These are phyloP conservation scores for Fraxinus platypoda DNA, from an alignment of 305 asterid species.

Conservation along the genomic window DNA sequence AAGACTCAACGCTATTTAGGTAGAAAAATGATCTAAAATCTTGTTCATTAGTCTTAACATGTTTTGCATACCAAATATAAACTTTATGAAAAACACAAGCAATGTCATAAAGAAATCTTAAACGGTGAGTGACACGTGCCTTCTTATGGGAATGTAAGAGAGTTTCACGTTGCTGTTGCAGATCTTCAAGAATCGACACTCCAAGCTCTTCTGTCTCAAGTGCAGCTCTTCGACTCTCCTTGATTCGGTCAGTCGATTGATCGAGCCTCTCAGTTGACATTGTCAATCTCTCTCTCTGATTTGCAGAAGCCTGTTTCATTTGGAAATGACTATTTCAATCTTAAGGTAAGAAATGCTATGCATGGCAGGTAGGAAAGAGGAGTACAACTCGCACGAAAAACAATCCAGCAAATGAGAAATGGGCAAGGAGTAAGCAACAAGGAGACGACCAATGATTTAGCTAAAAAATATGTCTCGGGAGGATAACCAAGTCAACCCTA, in stretches of 20 bases:
- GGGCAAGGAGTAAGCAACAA: not conserved
- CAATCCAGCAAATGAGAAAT: not conserved
- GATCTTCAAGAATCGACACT: constrained; percentile 78
- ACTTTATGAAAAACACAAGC: not conserved
- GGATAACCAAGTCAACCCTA: not conserved
- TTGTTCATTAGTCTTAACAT: not conserved
- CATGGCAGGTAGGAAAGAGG: not conserved
- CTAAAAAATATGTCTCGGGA: not conserved
- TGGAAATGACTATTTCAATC: constrained; percentile 1
- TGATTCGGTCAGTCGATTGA: constrained; percentile 71
- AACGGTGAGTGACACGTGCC: constrained; percentile 36
- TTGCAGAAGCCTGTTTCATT: constrained; percentile 59
- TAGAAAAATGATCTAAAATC: not conserved
- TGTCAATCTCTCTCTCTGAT: constrained; percentile 74
- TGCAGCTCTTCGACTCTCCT: constrained; percentile 74
- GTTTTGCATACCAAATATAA: not conserved
- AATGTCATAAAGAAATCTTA: not conserved
- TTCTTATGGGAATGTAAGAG: constrained; percentile 74
- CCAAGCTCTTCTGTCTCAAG: constrained; percentile 92
- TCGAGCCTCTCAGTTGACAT: constrained; percentile 83
- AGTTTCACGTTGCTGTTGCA: constrained; percentile 88
- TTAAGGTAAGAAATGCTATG: not conserved
- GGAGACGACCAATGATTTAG: constrained; percentile 1
- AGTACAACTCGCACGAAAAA: not conserved
- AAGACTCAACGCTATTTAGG: not conserved